Evolutionary conservation across 2,329 filamentous ascomycete genomes (phyloP).

Genomic region (Didymella sp.): DNA sequence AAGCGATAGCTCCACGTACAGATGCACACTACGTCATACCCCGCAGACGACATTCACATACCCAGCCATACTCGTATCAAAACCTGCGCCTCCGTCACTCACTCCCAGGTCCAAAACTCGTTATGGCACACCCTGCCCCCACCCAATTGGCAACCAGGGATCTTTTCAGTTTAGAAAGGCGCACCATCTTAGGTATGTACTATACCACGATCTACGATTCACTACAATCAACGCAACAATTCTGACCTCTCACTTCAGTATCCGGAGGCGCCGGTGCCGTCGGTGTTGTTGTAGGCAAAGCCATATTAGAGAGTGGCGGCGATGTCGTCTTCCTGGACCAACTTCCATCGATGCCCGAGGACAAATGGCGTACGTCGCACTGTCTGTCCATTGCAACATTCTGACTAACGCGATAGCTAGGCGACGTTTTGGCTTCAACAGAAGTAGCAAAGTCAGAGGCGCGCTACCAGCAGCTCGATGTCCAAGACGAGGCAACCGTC

Average conservation of each 20-base stretch:
- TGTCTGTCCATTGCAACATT: accelerated
- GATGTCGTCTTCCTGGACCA: constrained; percentile 36
- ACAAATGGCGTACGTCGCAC: neutral
- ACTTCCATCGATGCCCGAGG: neutral
- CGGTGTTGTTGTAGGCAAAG: constrained; percentile 30
- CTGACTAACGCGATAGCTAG: neutral
- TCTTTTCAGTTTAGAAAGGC: constrained; percentile 33
- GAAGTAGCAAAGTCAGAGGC: constrained; percentile 7
- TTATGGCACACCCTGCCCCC: constrained; percentile 29
- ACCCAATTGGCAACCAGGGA: constrained; percentile 27
- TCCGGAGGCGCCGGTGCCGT: constrained; percentile 41
- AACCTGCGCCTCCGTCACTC: neutral
- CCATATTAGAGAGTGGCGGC: constrained; percentile 38
- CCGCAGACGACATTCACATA: neutral
- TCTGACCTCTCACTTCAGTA: constrained; percentile 22
- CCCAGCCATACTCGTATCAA: neutral
- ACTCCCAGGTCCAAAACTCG: neutral
- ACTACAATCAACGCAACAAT: neutral
- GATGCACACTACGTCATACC: neutral
- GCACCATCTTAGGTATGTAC: constrained; percentile 31
- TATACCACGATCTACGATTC: neutral
- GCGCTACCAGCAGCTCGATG: constrained; percentile 28
- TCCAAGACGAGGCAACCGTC: constrained; percentile 31
- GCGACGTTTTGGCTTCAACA: neutral
- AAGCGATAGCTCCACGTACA: neutral